These are phyloP conservation scores for Fraxinus floribunda DNA, from an alignment of 305 asterid species.

Conservation along the genomic window DNA sequence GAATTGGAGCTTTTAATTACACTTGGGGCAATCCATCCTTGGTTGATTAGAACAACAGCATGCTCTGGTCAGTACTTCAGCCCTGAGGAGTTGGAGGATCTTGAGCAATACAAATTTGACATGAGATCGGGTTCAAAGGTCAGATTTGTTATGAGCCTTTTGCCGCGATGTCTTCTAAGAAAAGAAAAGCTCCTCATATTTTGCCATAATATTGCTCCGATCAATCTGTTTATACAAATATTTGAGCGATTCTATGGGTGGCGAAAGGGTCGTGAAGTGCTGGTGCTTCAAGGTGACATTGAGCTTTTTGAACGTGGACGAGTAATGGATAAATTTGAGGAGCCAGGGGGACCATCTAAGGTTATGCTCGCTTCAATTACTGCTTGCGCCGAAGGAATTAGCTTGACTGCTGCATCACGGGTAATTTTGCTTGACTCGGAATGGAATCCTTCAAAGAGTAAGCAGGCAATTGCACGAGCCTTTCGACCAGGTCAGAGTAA, in stretches of 20 bases:
- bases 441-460: constrained; percentile 97
- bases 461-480: constrained; percentile 92
- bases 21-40: constrained; percentile 94
- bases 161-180: constrained; percentile 71
- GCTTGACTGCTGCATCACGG: constrained; percentile 93
- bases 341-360: constrained; percentile 77
- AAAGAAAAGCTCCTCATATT: constrained; percentile 78
- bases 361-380: constrained; percentile 92
- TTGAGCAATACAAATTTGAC: constrained; percentile 69
- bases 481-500: constrained; percentile 96
- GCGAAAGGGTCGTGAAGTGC: constrained; percentile 81
- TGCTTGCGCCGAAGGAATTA: constrained; percentile 95
- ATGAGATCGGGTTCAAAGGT: constrained; percentile 82
- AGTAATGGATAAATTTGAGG: constrained; percentile 91
- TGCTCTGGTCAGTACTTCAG: constrained; percentile 70
- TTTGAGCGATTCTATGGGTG: constrained; percentile 76
- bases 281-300: constrained; percentile 94
- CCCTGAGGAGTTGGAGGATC: constrained; percentile 59
- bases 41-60: constrained; percentile 79
- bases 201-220: constrained; percentile 94
- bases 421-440: constrained; percentile 88
- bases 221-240: constrained; percentile 71
- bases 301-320: constrained; percentile 93
- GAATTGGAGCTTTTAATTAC: constrained; percentile 86
- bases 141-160: constrained; percentile 82